These are phyloP conservation scores for Neoconidiobolus thromboides DNA, from an alignment of 371 early-diverging fungal species.

Conservation along the genomic window DNA sequence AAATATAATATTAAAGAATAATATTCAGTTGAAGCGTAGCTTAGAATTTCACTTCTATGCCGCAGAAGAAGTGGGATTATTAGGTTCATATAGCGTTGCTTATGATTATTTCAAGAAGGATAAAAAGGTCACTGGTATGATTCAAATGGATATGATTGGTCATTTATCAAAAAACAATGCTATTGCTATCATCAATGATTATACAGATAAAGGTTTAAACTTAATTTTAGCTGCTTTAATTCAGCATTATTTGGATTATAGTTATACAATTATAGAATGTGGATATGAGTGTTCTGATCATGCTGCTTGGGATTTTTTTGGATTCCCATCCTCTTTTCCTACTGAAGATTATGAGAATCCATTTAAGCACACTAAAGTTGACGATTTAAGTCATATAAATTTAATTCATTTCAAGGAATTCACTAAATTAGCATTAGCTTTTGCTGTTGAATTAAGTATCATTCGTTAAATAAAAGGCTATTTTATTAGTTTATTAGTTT, in stretches of 20 bases:
- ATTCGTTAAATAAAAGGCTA: no score
- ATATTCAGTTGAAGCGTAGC: conserved; percentile 57
- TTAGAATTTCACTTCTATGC: conserved; percentile 95
- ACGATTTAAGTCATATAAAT: conserved; percentile 36
- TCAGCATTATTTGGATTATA: conserved; percentile 11
- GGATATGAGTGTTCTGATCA: conserved; percentile 71
- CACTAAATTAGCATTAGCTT: conserved; percentile 58
- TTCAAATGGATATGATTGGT: conserved; percentile 68
- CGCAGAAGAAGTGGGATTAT: conserved; percentile 70
- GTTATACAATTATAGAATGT: conserved; percentile 18
- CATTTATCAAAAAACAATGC: conserved; percentile 38
- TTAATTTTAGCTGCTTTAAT: conserved; percentile 34
- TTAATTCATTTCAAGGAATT: conserved; percentile 73
- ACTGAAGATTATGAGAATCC: conserved; percentile 41
- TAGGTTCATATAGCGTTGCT: conserved; percentile 76
- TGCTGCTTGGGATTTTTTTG: conserved; percentile 69
- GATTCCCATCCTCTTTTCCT: conserved; percentile 60
- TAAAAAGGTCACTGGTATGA: conserved; percentile 45
- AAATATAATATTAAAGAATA: conserved; percentile 40
- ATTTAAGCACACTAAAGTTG: conserved; percentile 53
- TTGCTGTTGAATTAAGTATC: conserved; percentile 53
- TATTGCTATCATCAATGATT: conserved; percentile 64
- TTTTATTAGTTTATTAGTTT: no score
- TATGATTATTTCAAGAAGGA: conserved; percentile 32
- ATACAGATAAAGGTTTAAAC: conserved; percentile 44